Conservation (phyloP, 306 rosid species). For the Rosa rugosa region DNA sequence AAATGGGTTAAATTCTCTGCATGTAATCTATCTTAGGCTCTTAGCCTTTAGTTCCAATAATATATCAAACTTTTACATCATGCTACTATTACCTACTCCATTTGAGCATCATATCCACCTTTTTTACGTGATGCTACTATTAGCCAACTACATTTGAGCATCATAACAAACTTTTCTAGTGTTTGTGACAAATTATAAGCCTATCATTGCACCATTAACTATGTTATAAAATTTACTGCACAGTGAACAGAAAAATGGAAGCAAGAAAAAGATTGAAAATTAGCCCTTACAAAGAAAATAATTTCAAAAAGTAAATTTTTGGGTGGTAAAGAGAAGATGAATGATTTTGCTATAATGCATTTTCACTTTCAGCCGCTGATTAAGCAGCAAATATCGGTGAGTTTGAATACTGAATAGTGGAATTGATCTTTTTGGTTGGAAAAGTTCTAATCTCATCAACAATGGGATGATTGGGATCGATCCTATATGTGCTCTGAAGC, state of each 20-base stretch:
- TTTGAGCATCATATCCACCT: not conserved
- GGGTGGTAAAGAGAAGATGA: slow-evolving; percentile 5
- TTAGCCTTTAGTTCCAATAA: not conserved
- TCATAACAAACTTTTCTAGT: slow-evolving; percentile 18
- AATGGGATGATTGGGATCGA: not conserved
- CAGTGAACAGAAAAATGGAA: not conserved
- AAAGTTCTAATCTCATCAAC: not conserved
- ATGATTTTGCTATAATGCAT: slow-evolving; percentile 9
- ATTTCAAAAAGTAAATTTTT: not conserved
- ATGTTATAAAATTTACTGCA: not conserved
- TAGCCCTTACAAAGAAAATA: not conserved
- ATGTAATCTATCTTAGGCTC: not conserved
- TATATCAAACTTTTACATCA: not conserved
- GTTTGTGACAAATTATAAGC: slow-evolving; percentile 23
- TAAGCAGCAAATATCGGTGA: slow-evolving; percentile 4
- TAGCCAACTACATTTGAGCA: slow-evolving; percentile 2
- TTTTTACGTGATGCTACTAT: not conserved
- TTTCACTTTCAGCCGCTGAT: slow-evolving; percentile 23
- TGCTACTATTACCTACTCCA: not conserved
- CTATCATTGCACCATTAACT: slow-evolving; percentile 25
- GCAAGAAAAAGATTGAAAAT: not conserved
- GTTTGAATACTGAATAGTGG: not conserved
- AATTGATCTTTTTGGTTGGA: slow-evolving; percentile 7
- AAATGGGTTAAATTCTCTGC: not conserved
- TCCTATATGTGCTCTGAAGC: not conserved